Percentiles rank a stretch among this genome's conserved stretches.
Evolutionary conservation across 176 grass and related monocot species (phyloP).

Genomic region (Oryza punctata): DNA sequence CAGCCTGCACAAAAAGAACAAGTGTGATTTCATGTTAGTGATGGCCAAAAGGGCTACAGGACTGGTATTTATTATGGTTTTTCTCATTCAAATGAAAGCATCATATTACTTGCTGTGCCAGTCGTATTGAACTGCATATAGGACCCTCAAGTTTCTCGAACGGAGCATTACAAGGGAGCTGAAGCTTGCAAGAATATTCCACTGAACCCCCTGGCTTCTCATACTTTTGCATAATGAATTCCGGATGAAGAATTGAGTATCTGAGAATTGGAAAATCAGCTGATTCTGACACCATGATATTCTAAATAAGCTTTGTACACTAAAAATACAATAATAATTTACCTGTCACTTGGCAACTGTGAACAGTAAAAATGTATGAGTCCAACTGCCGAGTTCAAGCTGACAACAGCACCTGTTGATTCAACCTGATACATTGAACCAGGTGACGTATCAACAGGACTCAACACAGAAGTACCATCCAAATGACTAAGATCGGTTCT

Average conservation of each 20-base stretch:
- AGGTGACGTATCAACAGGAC: slow-evolving; percentile 55
- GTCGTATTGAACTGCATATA: slow-evolving; percentile 83
- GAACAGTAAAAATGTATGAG: slow-evolving; percentile 97
- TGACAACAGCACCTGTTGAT: slow-evolving; percentile 97
- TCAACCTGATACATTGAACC: slow-evolving; percentile 88
- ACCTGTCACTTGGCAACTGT: slow-evolving; percentile 96
- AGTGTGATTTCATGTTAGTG: slow-evolving; percentile 19
- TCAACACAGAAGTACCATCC: slow-evolving; percentile 63
- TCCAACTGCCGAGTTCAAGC: slow-evolving; percentile 97
- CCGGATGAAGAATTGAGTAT: slow-evolving; percentile 94
- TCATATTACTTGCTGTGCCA: slow-evolving; percentile 84
- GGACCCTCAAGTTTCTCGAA: slow-evolving; percentile 96
- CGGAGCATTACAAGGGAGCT: slow-evolving; percentile 96
- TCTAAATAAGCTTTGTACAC: slow-evolving; percentile 4
- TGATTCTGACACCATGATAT: slow-evolving; percentile 15
- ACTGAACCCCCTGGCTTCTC: slow-evolving; percentile 62
- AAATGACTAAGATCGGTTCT: slow-evolving; percentile 99
- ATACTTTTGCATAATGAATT: slow-evolving; percentile 94
- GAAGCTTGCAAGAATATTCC: slow-evolving; percentile 97
- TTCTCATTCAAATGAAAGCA: slow-evolving; percentile 18
- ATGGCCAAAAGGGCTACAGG: neutral
- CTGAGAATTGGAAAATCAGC: slow-evolving; percentile 39
- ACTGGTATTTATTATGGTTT: neutral
- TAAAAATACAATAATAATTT: slow-evolving; percentile 26
- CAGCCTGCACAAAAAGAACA: slow-evolving; percentile 62